Conservation (phyloP, 805 yeast genomes). For the Vanderwaltozyma tropicalis region DNA sequence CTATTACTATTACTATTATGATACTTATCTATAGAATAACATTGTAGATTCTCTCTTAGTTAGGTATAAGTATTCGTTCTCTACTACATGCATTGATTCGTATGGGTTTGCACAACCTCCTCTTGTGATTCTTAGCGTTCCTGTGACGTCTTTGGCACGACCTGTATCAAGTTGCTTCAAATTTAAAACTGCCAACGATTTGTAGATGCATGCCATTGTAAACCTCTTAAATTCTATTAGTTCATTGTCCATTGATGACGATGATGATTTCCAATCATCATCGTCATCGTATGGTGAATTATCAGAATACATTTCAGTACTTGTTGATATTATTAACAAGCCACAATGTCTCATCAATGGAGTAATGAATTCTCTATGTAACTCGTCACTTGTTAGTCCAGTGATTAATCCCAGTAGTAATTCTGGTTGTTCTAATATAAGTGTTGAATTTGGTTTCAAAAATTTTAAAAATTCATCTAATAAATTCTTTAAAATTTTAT, state of each 20-base stretch:
- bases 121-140: conserved; percentile 47
- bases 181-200: conserved; percentile 29
- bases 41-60: conserved; percentile 44
- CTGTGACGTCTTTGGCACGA: conserved; percentile 73
- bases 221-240: conserved; percentile 22
- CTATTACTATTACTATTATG: too few species aligned
- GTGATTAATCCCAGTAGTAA: conserved; percentile 19
- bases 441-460: conserved; percentile 27
- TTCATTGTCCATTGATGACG: conserved; percentile 14
- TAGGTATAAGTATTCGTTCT: conserved; percentile 54
- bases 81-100: conserved; percentile 29
- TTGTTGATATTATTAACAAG: conserved; percentile 17
- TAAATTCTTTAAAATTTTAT: conserved; percentile 59
- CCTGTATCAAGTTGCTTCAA: conserved; percentile 69
- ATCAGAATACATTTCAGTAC: conserved; percentile 11
- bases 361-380: conserved; percentile 17
- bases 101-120: conserved; percentile 39
- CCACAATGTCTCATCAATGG: conserved; percentile 20
- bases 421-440: conserved; percentile 27
- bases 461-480: conserved; percentile 50
- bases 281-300: too few species aligned
- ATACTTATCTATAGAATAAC: conserved; percentile 30
- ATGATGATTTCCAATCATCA: neutral
- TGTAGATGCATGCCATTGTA: conserved; percentile 13
- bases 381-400: conserved; percentile 19